A percentile compares a stretch with the other conserved stretches of the same genome.
phyloP scores from a whole-genome alignment of 108 stramenopile species.

The Stephanodiscus minutulus region DNA sequence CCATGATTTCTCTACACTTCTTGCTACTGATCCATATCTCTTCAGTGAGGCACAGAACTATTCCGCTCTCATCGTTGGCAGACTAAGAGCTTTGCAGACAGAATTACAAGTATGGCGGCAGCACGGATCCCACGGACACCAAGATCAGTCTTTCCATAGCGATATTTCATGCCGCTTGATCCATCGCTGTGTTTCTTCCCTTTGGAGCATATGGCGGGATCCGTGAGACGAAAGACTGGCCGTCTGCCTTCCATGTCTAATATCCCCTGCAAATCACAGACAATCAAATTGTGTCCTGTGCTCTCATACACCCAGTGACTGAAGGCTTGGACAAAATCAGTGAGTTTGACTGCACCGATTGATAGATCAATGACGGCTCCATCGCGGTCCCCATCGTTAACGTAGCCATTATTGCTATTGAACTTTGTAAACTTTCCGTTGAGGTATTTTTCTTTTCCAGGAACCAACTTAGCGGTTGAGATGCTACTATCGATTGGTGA shows the following conservation, averaged over 20 bases:
- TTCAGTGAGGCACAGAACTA: neutral
- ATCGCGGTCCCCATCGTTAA: slow-evolving; percentile 14
- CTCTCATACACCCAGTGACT: slow-evolving; percentile 47
- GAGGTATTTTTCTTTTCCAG: slow-evolving; percentile 22
- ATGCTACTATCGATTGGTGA: neutral
- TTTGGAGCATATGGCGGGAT: slow-evolving; percentile 45
- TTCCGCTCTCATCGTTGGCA: slow-evolving; percentile 18
- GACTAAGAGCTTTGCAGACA: slow-evolving; percentile 35
- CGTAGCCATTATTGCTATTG: slow-evolving; percentile 56
- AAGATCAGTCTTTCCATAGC: slow-evolving; percentile 50
- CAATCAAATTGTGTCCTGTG: slow-evolving; percentile 27
- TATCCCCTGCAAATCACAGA: slow-evolving; percentile 47
- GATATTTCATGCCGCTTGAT: neutral
- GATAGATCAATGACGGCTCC: slow-evolving; percentile 23
- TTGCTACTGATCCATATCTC: neutral
- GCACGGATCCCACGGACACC: slow-evolving; percentile 40
- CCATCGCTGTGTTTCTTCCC: slow-evolving; percentile 6
- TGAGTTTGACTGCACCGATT: slow-evolving; percentile 39
- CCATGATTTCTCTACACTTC: neutral
- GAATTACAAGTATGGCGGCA: slow-evolving; percentile 28
- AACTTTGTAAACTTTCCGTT: slow-evolving; percentile 56
- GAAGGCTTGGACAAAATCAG: slow-evolving; percentile 52
- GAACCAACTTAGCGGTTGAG: neutral
- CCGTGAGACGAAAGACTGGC: slow-evolving; percentile 41
- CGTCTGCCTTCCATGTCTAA: slow-evolving; percentile 31